Evolutionary conservation across 441 rosid species (phyloP).

Genomic region (Flueggea neowawraea): DNA sequence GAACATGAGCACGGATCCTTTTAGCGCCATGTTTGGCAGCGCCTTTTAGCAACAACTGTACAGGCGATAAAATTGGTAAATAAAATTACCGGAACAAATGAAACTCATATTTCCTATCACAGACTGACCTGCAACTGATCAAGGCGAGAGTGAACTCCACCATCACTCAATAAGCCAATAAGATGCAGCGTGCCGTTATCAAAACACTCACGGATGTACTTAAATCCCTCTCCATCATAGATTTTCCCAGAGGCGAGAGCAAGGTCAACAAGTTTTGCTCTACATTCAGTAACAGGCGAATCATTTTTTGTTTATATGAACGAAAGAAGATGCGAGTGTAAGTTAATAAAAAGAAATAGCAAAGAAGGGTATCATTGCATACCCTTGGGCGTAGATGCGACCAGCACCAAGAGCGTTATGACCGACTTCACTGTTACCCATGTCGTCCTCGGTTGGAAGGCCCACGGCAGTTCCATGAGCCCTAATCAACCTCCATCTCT

Average conservation of each 20-base stretch:
- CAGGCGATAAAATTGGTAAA: not conserved
- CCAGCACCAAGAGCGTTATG: conserved; percentile 99
- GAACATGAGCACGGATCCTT: conserved; percentile 90
- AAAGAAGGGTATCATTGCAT: not conserved
- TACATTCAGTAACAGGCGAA: conserved; percentile 24
- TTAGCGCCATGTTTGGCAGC: conserved; percentile 79
- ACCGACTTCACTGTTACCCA: conserved; percentile 99
- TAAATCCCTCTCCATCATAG: conserved; percentile 84
- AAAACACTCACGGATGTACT: conserved; percentile 57
- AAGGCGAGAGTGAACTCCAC: conserved; percentile 95
- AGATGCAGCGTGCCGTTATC: conserved; percentile 76
- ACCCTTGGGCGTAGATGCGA: conserved; percentile 94
- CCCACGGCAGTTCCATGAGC: conserved; percentile 97
- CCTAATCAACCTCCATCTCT: conserved; percentile 78
- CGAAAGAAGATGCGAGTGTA: not conserved
- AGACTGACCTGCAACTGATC: conserved; percentile 78
- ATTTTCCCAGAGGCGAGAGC: conserved; percentile 94
- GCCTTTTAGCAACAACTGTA: conserved; percentile 80
- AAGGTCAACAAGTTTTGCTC: conserved; percentile 91
- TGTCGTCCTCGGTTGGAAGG: conserved; percentile 95
- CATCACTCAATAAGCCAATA: conserved; percentile 88
- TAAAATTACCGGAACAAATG: not conserved
- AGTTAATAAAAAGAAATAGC: not conserved
- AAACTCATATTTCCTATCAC: not conserved
- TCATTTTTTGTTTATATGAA: not conserved